Conservation (phyloP, 2,329 filamentous ascomycete species). For the Emergomyces africanus region DNA sequence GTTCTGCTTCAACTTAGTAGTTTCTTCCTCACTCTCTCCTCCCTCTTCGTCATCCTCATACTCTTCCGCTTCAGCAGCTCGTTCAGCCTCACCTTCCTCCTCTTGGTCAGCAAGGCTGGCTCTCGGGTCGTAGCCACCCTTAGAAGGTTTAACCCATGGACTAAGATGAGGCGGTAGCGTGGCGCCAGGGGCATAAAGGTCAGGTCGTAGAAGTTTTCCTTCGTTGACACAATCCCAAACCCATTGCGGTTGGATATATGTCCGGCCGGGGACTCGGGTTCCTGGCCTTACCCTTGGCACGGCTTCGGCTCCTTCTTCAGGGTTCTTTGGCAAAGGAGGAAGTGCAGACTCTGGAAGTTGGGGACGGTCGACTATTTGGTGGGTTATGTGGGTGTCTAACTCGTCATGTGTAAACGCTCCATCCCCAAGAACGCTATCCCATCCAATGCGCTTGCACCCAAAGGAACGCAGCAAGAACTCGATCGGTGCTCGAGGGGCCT, state of each 20-base stretch:
- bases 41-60: slow-evolving; percentile 35
- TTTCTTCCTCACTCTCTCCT: slow-evolving; percentile 28
- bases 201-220: slow-evolving; percentile 71
- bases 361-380: slow-evolving; percentile 90
- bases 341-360: slow-evolving; percentile 48
- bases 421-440: slow-evolving; percentile 81
- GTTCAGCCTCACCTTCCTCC: slow-evolving; percentile 69
- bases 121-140: slow-evolving; percentile 85
- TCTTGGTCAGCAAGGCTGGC: slow-evolving; percentile 77
- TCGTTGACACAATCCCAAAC: slow-evolving; percentile 96
- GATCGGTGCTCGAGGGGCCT: slow-evolving; percentile 77
- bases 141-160: slow-evolving; percentile 80
- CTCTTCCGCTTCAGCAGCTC: slow-evolving; percentile 48
- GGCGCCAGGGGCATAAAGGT: slow-evolving; percentile 80
- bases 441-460: slow-evolving; percentile 89
- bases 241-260: slow-evolving; percentile 95
- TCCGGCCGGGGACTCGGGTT: slow-evolving; percentile 74
- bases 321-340: slow-evolving; percentile 28
- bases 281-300: slow-evolving; percentile 41
- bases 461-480: slow-evolving; percentile 92
- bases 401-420: slow-evolving; percentile 89
- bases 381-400: slow-evolving; percentile 76
- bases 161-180: slow-evolving; percentile 88
- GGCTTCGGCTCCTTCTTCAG: slow-evolving; percentile 37
- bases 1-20: slow-evolving; percentile 17